Base-by-base conservation (phyloP, 352 stramenopile genomes). In the Globisporangium solare region DNA sequence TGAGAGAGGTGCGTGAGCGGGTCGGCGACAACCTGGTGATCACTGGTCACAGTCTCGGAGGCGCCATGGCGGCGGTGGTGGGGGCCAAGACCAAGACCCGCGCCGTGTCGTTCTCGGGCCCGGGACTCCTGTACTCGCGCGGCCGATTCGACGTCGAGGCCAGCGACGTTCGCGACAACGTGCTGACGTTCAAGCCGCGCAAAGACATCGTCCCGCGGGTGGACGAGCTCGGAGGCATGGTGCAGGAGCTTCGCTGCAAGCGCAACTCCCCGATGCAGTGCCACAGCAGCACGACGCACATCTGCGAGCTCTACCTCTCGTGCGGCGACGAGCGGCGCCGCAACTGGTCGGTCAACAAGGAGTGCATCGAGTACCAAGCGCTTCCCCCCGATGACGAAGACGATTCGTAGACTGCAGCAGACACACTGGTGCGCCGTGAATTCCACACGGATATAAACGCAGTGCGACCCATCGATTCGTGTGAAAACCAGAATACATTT, bases 201-300 rank as follows among this genome's bases (percentile, higher is more conserved):
- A 89, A 81, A 39, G 83, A 92, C 59, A 92, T 92, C 37, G 76
- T 92, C 15, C 80, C 83, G 18, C 72, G 73, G n/a, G 79, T 91
- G 20, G 83, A 92, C 53, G 69, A 86, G 47, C 68, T 92, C 6
- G 79, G 80, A 20, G 83, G 83, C 10, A 73, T 92, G 59, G 80
- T 92, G 17, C 80, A 91, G 58, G 80, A 92, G 51, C 79, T 91
- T 54, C 74, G 79, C 8, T 92, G 83, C 69, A 80, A 81, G 57
- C 71, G 86, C 43, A 74, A 71, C 54, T 83, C 67, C 17, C 79
- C 78, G 0, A 80, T 92, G 68, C 64, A 61, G 24, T 92, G 83
- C 56, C 83, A 91, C 64, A 87, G 78, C 52, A 88, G 73, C 10
- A 68, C 60, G 49, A 92, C 80, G 32, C 83, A 92, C 57, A 54